These are phyloP conservation scores for Aspergillus carlsbadensis DNA, from an alignment of 495 filamentous ascomycete genomes.

Conservation along the genomic window DNA sequence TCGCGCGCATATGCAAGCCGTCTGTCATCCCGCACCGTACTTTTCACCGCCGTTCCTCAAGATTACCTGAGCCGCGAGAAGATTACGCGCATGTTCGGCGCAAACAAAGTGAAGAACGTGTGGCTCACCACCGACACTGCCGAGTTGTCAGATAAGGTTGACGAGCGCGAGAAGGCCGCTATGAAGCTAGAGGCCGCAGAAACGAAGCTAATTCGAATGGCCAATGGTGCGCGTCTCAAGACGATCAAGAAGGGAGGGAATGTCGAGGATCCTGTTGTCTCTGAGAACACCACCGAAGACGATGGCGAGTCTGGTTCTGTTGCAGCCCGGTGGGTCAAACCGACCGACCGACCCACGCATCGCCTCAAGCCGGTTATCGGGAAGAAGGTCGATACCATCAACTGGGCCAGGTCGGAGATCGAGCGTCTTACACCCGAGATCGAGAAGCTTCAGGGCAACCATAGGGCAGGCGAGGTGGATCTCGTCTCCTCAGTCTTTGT, in stretches of 20 bases:
- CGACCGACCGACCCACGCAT: constrained; percentile 84
- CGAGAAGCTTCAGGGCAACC: constrained; percentile 70
- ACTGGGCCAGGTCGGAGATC: constrained; percentile 85
- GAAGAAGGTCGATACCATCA: constrained; percentile 81
- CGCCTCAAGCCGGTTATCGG: constrained; percentile 76
- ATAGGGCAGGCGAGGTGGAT: constrained; percentile 68
- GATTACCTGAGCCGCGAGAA: constrained; percentile 70
- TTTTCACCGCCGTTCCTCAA: constrained; percentile 83
- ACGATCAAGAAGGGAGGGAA: constrained; percentile 65
- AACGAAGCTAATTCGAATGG: constrained; percentile 79
- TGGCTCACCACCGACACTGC: constrained; percentile 83
- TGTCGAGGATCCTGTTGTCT: constrained; percentile 39
- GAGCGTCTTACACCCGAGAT: constrained; percentile 77
- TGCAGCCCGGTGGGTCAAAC: constrained; percentile 75
- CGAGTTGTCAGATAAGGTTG: constrained; percentile 79
- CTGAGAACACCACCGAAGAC: constrained; percentile 47
- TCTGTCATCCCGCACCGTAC: constrained; percentile 89
- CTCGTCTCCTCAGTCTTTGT: constrained; percentile 65
- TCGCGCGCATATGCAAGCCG: constrained; percentile 85
- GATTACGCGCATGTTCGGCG: constrained; percentile 75
- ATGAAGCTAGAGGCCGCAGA: constrained; percentile 88
- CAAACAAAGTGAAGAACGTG: constrained; percentile 69
- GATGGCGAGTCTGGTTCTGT: constrained; percentile 69
- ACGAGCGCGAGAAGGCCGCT: constrained; percentile 79
- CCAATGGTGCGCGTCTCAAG: constrained; percentile 75